phyloP scores from a whole-genome alignment of 768 basidiomycete genomes.

The Rhizopogon rudus region DNA sequence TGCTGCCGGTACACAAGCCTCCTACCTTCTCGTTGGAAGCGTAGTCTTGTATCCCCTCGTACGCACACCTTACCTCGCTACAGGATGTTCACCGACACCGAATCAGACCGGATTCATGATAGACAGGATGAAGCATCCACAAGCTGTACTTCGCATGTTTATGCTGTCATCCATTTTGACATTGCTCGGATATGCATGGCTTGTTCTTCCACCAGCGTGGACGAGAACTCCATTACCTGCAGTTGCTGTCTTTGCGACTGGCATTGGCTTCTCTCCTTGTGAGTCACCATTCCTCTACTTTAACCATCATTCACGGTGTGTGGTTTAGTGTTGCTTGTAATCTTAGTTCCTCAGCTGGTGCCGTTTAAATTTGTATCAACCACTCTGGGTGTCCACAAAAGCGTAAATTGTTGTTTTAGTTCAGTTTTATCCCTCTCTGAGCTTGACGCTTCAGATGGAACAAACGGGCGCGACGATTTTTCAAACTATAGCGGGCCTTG shows the following conservation, averaged over 20 bases:
- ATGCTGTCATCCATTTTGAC: conserved; percentile 56
- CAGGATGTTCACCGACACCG: neutral
- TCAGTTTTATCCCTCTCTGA: neutral
- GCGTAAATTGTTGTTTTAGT: conserved; percentile 39
- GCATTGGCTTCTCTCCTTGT: conserved; percentile 73
- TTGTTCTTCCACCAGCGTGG: conserved; percentile 52
- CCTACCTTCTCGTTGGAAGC: conserved; percentile 67
- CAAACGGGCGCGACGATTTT: conserved; percentile 69
- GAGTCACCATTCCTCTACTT: neutral
- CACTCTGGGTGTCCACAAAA: conserved; percentile 73
- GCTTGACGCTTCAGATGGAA: conserved; percentile 47
- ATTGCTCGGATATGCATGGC: conserved; percentile 59
- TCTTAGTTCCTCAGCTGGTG: conserved; percentile 71
- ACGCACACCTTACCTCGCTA: conserved; percentile 16
- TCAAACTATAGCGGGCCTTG: conserved; percentile 67
- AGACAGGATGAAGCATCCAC: conserved; percentile 52
- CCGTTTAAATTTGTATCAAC: conserved; percentile 71
- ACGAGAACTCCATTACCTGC: conserved; percentile 60
- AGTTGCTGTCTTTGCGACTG: conserved; percentile 55
- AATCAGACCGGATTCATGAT: conserved; percentile 60
- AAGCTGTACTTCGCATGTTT: conserved; percentile 55
- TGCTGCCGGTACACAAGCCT: conserved; percentile 58
- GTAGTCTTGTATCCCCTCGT: conserved; percentile 68
- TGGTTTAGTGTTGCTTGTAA: conserved; percentile 59
- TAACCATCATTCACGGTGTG: neutral